Base-by-base conservation (phyloP, 495 filamentous ascomycete genomes). In the Penicillium nucicola region DNA sequence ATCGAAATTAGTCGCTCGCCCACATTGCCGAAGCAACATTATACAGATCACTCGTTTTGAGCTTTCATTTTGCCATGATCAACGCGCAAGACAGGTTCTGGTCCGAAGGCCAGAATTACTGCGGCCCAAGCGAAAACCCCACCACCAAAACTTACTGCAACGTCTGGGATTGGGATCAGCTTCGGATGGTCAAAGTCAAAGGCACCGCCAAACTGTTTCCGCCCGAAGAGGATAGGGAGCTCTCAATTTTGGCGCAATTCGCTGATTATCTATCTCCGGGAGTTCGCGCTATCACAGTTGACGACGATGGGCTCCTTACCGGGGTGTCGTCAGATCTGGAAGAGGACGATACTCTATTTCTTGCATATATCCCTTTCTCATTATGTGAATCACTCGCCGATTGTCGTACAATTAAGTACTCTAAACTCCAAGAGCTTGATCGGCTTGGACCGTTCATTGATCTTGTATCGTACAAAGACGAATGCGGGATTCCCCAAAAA, bases 401-500 rank as follows among this genome's bases (percentile, higher is more conserved):
- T 48, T 58, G 45, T 33, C 39, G 36, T 41, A 25, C 23, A 37
- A 33, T 50, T 4, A 14, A 43, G 5, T 45, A 40, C n/a, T 50
- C 55, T 23, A 5, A 54, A 23, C 45, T 58, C 14, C 50, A 34
- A 31, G 43, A 55, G 30, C 42, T 56, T 5, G 60, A 53, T 47
- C 56, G 49, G 34, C 54, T 63, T 46, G 52, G 50, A 40, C 59
- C 52, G 39, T 32, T 45, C 28, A 35, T 44, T n/a, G 37, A 44
- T 23, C 54, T 51, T 9, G 34, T 31, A 23, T 52, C 43, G 8
- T 57, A 59, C 22, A 35, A 55, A 47, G 60, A 46, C 18, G 10
- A 41, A 59, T 54, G 51, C 53, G 58, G 65, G 72, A 20, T 74
- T 76, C 46, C 74, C 67, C 36, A 68, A 50, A 8, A 53, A 55